phyloP scores from a whole-genome alignment of 257 asterid species.

The Thymus mandschuricus region DNA sequence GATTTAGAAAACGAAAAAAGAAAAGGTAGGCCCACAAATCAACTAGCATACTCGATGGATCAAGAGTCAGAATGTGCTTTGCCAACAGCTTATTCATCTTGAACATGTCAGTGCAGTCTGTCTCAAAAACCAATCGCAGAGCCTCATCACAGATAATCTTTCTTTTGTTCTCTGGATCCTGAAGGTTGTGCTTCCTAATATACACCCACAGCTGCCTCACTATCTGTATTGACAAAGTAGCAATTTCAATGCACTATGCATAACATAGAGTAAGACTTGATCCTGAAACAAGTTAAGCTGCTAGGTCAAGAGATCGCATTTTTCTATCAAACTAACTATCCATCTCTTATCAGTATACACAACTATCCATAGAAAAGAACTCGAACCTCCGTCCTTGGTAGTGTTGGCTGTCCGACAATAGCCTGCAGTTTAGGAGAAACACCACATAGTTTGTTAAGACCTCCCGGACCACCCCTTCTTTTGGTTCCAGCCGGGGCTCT shows the following conservation, averaged over 20 bases:
- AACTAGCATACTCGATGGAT: constrained; percentile 55
- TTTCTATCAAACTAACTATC: no score
- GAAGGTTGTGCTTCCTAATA: constrained; percentile 79
- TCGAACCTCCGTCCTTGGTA: constrained; percentile 87
- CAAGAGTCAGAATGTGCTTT: constrained; percentile 72
- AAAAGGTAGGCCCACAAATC: constrained; percentile 15
- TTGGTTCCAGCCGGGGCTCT: constrained; percentile 67
- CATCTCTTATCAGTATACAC: no score
- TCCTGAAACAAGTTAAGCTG: constrained; percentile 21
- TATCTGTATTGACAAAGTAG: constrained; percentile 42
- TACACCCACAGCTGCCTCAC: constrained; percentile 80
- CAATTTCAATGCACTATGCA: constrained; percentile 16
- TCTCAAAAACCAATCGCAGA: constrained; percentile 69
- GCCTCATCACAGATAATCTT: constrained; percentile 76
- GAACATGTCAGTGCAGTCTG: constrained; percentile 85
- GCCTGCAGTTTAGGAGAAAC: constrained; percentile 87
- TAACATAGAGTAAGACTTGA: neutral
- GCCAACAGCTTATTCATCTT: constrained; percentile 93
- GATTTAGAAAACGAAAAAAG: neutral
- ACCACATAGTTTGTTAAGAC: constrained; percentile 82
- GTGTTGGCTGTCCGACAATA: constrained; percentile 77
- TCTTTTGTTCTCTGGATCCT: constrained; percentile 77
- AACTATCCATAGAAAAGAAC: no score
- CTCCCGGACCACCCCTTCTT: constrained; percentile 92
- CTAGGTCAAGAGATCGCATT: constrained; percentile 10